Base-by-base conservation (phyloP, 495 filamentous ascomycete genomes). In the Jackrogersella minutella region DNA sequence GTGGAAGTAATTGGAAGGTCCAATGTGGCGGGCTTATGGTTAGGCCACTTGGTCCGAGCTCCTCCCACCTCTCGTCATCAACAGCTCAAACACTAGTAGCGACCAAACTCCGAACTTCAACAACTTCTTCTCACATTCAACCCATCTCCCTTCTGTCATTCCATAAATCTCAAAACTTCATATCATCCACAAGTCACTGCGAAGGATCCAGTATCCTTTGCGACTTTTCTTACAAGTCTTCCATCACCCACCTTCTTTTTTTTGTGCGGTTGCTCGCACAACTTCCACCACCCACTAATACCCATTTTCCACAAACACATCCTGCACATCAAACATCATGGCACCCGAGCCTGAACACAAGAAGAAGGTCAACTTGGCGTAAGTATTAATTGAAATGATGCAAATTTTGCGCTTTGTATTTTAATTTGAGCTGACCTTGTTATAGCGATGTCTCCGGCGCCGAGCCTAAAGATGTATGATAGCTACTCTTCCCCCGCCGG, bases 341-440 rank as follows among this genome's bases (percentile, higher is more conserved):
- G 74, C 74, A 63, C 71, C 53, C 60, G 72, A 93, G 73, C 89
- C 87, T 52, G 91, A 96, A 68, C 89, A 93, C 51, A 96, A 97
- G 88, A 88, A 90, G 82, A 96, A 96, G 88, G 88, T 91, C 77
- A 91, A 97, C 81, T 81, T 97, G 73, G 86, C 89, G 93, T 97
- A 89, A 75, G 92, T 80, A 21, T 26, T 46, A 3, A 34, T 58
- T n/a, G n/a, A n/a, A n/a, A 9, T 31, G 76, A 46, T 31, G 56
- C 19, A 28, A 54, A 30, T 16, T 11, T 16, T 16, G 9, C 26
- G 5, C 22, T 34, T 28, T 49, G 21, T 16, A 17, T 6, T 13
- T 19, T 22, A 14, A 37, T 49, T 17, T 26, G 26, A 58, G 71
- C 80, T 82, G 60, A 75, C 64, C 22, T 66, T 13, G 69, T 14